Evolutionary conservation across 306 rosid species (phyloP).

Genomic region (Mimosa pudica): DNA sequence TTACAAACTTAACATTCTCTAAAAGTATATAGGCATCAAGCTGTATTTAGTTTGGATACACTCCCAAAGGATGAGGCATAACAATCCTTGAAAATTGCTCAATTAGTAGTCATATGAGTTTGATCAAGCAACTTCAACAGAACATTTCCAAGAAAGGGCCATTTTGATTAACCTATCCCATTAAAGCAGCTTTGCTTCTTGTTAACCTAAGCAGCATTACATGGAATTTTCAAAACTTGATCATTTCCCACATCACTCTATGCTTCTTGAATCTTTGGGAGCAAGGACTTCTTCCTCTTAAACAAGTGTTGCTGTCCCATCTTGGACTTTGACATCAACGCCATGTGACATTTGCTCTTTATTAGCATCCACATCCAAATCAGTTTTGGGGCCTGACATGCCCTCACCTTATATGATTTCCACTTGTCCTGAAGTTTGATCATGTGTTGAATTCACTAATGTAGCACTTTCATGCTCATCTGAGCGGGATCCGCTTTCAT

Average conservation of each 20-base stretch:
- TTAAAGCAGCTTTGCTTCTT: slow-evolving; percentile 35
- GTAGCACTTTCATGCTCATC: slow-evolving; percentile 42
- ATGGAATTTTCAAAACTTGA: slow-evolving; percentile 35
- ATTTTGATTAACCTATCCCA: neutral
- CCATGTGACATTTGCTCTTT: slow-evolving; percentile 26
- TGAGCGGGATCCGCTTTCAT: slow-evolving; percentile 27
- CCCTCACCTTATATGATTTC: slow-evolving; percentile 30
- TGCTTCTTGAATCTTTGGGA: slow-evolving; percentile 27
- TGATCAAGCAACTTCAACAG: slow-evolving; percentile 15
- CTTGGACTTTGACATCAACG: slow-evolving; percentile 34
- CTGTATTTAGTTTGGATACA: neutral
- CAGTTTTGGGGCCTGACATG: slow-evolving; percentile 23
- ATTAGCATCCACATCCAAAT: slow-evolving; percentile 40
- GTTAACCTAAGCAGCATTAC: slow-evolving; percentile 21
- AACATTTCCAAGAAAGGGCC: slow-evolving; percentile 19
- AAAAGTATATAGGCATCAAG: neutral
- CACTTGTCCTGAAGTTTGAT: slow-evolving; percentile 42
- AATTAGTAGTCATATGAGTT: neutral
- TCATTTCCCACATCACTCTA: slow-evolving; percentile 32
- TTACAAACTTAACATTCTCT: neutral
- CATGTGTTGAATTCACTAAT: slow-evolving; percentile 32
- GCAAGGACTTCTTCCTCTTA: slow-evolving; percentile 42
- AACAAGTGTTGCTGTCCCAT: slow-evolving; percentile 12
- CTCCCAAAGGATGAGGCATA: slow-evolving; percentile 1
- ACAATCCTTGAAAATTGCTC: slow-evolving; percentile 25